These are phyloP conservation scores for Trichoderma erinaceum DNA, from an alignment of 495 filamentous ascomycete species.

Conservation along the genomic window DNA sequence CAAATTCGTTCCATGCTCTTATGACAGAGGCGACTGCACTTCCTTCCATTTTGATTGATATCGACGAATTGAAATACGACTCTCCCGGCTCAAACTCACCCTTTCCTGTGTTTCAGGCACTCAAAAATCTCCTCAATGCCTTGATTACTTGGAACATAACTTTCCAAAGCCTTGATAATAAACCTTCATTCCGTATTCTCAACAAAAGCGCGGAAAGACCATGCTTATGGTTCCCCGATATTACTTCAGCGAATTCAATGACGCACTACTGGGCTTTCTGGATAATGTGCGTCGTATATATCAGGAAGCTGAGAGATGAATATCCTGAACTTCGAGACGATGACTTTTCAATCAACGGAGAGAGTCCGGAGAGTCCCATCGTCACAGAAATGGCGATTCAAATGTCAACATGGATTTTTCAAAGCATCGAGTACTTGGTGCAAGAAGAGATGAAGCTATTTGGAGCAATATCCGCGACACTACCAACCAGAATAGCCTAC, in stretches of 20 bases:
- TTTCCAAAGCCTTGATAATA: slow-evolving; percentile 6
- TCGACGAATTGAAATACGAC: slow-evolving; percentile 2
- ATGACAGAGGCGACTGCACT: slow-evolving; percentile 26
- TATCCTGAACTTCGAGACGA: slow-evolving; percentile 16
- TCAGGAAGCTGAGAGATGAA: slow-evolving; percentile 20
- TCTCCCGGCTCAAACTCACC: background rate
- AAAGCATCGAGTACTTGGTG: slow-evolving; percentile 35
- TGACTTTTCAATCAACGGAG: background rate
- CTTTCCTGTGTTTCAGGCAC: slow-evolving; percentile 12
- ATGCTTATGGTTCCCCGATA: slow-evolving; percentile 28
- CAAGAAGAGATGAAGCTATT: slow-evolving; percentile 39
- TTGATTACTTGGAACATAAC: slow-evolving; percentile 18
- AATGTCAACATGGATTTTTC: slow-evolving; percentile 27
- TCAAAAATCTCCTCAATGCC: slow-evolving; percentile 17
- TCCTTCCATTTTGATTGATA: slow-evolving; percentile 26
- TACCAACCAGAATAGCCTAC: slow-evolving; percentile 21
- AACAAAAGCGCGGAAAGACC: background rate
- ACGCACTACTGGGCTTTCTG: slow-evolving; percentile 35
- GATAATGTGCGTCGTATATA: slow-evolving; percentile 28
- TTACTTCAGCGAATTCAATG: slow-evolving; percentile 33
- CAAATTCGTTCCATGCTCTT: slow-evolving; percentile 29
- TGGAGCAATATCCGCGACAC: slow-evolving; percentile 31
- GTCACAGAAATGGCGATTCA: slow-evolving; percentile 16
- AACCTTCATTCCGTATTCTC: slow-evolving; percentile 16
- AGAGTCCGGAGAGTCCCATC: background rate